A percentile compares a stretch with the other conserved stretches of the same genome.
Evolutionary conservation across 1,284 basidiomycete species (phyloP).

Genomic region (Tylopilus sp.): DNA sequence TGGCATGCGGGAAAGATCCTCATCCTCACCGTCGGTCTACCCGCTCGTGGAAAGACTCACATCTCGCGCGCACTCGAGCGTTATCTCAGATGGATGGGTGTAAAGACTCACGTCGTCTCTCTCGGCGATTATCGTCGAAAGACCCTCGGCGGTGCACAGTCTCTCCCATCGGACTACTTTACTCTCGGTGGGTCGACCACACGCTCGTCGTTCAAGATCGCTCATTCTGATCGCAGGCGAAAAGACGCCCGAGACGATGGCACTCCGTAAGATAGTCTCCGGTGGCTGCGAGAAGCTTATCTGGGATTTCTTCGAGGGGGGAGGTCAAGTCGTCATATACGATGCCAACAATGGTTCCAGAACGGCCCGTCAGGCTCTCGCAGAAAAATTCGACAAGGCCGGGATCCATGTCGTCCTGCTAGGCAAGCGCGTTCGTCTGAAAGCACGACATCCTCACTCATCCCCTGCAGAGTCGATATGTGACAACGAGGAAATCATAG

Average conservation of each 20-base stretch:
- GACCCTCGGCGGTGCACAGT: constrained; percentile 83
- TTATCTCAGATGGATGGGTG: constrained; percentile 96
- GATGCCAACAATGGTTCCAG: constrained; percentile 96
- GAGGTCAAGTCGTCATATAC: constrained; percentile 97
- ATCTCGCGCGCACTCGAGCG: constrained; percentile 93
- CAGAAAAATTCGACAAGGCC: constrained; percentile 79
- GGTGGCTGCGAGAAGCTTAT: constrained; percentile 85
- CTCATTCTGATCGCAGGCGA: constrained; percentile 46
- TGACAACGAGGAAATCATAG: constrained; percentile 88
- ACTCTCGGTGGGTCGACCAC: constrained; percentile 55
- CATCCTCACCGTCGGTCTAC: constrained; percentile 87
- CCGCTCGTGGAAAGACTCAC: constrained; percentile 94
- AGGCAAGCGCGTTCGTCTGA: constrained; percentile 48
- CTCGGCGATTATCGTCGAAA: constrained; percentile 94
- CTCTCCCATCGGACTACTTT: constrained; percentile 91
- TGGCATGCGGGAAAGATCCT: constrained; percentile 96
- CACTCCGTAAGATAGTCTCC: constrained; percentile 70
- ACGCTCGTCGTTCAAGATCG: not conserved
- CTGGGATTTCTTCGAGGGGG: constrained; percentile 82
- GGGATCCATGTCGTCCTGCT: constrained; percentile 92
- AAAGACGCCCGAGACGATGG: constrained; percentile 76
- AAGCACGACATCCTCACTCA: not conserved
- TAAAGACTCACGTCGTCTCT: constrained; percentile 92
- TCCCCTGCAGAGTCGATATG: constrained; percentile 69
- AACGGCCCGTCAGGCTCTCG: constrained; percentile 63